Base-by-base conservation (phyloP, 331 rosid genomes). In the Malus hybrid region DNA sequence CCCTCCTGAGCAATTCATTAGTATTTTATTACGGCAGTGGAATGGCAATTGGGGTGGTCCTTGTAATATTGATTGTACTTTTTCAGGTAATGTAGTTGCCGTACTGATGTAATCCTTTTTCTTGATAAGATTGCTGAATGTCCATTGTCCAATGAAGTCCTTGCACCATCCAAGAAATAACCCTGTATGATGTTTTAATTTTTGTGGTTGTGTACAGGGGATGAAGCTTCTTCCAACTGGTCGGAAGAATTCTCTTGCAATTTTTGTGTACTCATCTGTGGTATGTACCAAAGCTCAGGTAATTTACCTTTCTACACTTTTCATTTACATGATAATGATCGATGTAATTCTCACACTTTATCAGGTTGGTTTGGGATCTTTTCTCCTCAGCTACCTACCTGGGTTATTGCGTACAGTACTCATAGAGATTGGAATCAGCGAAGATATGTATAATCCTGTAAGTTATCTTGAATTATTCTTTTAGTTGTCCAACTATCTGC, bases 221-320 rank as follows among this genome's bases (percentile, higher is more conserved):
- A 89, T 90, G 97, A 92, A 92, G 88, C 95, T 95, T 78, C 92
- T 95, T 63, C 99, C 99, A 52, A 92, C 97, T 63, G 97, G 97
- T 66, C 93, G 97, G 71, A 95, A 75, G 91, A 90, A 57, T 80
- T 93, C 96, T 22, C 89, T 92, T 50, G 93, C 88, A 72, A 74
- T 95, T 72, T 86, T 95, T 83, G 63, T 95, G 26, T 89, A 88
- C 73, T 87, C 99, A 70, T 86, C 93, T 84, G 78, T 82, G 72
- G 97, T 91, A 81, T 81, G 93, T 87, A 60, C 71, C 82, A 66
- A 48, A 55, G 79, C 82, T 78, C 75, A 15, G 15, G 68, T 74
- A 66, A 44, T 80, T 68, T 82, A 62, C 78, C 33, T 66, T 62
- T 50, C 29, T 57, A 52, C 29, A 44, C 6, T 10, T 66, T 29